Evolutionary conservation across 768 basidiomycete genomes (phyloP), one percentile per base, ranked within the genome.

Genomic region (Boletus sp.): DNA sequence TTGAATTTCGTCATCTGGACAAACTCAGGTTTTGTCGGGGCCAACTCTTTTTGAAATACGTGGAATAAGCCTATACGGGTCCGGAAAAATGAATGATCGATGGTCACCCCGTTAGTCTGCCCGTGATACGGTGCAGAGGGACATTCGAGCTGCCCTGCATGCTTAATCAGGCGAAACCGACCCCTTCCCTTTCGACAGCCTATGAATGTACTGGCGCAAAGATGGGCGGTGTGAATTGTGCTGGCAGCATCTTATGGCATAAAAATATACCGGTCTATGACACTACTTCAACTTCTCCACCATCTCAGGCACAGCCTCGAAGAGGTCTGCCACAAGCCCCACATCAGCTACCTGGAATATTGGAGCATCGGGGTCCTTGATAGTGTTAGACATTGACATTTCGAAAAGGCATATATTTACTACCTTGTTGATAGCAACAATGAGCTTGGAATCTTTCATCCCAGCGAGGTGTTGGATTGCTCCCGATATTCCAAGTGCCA

Each of bases 391-490:
- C 50, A 49, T 15, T 2, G 46, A 37, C 28, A 17, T 18, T 8
- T 42, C 29, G 46, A 17, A 52, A 24, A 24, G 35, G 47, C 3
- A 24, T 17, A 20, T 7, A 55, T 30, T 51, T 59, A 24, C 24
- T 24, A 86, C 94, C 84, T 99, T 99, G 79, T 99, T 99, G 59
- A 99, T 82, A 5, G 97, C 97, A 33, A 97, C 96, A 59, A 99
- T 99, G 61, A 98, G 79, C 77, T 98, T 99, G 11, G 92, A 94
- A 67, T 98, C 97, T 72, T 99, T 99, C 97, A 98, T 99, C 9
- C 97, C 97, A 20, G 97, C 97, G 53, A 98, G 78, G 77, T 99
- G 97, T 75, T 99, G 97, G 65, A 98, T 99, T 14, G 97, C 97
- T 17, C 97, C 97, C 9, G 94, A 97, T 64, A 99, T 98, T 50